A percentile compares a stretch with the other conserved stretches of the same genome.
These are phyloP conservation scores for Syncephalastrum racemosum DNA, from an alignment of 371 early-diverging fungal species.

Conservation along the genomic window DNA sequence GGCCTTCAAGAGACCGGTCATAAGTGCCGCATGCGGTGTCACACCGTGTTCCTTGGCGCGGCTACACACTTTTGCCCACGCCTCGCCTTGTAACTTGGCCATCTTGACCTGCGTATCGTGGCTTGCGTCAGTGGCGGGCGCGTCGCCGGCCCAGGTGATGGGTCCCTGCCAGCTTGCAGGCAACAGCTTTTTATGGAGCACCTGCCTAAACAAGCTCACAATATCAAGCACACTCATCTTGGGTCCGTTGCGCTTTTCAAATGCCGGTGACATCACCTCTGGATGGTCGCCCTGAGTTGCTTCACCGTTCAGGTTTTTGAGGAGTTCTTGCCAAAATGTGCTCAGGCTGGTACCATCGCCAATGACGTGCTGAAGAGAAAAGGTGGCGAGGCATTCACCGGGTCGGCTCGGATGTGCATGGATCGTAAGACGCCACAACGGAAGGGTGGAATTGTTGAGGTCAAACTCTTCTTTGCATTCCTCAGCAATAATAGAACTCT, in stretches of 20 bases:
- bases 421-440: conserved; percentile 39
- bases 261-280: conserved; percentile 14
- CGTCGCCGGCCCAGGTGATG: too few species aligned
- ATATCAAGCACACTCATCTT: conserved; percentile 18
- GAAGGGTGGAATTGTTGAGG: conserved; percentile 12
- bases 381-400: conserved; percentile 14
- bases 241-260: conserved; percentile 24
- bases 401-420: conserved; percentile 9
- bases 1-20: conserved; percentile 21
- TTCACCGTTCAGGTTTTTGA: conserved; percentile 17
- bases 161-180: not conserved
- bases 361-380: conserved; percentile 30
- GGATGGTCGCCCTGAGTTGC: not conserved
- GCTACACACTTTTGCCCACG: conserved; percentile 18
- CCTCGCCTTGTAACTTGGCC: conserved; percentile 10
- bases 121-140: not conserved
- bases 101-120: conserved; percentile 24
- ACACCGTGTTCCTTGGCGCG: conserved; percentile 51
- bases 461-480: conserved; percentile 28
- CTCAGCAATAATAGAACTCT: conserved; percentile 12
- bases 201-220: conserved; percentile 9
- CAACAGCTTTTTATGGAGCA: conserved; percentile 16
- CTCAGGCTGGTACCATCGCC: conserved; percentile 37
- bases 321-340: conserved; percentile 27
- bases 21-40: conserved; percentile 29